Conservation (phyloP, 768 basidiomycete species). For the Suillus occidentalis region DNA sequence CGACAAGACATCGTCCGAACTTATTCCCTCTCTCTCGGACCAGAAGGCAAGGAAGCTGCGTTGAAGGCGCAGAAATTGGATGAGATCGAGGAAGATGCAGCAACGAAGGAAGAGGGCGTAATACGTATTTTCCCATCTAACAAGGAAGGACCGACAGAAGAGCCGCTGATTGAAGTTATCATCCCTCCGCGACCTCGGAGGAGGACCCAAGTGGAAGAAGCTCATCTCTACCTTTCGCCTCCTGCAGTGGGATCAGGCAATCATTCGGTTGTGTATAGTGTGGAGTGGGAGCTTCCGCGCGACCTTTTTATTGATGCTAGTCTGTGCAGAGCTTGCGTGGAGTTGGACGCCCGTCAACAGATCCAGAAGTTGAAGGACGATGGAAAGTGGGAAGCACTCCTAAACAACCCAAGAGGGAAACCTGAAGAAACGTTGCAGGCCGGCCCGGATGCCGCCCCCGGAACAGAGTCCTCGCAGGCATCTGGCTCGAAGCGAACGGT, state of each 20-base stretch:
- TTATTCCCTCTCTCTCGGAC: constrained; percentile 29
- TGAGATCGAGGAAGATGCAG: constrained; percentile 11
- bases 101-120: constrained; percentile 16
- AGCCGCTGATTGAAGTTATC: constrained; percentile 30
- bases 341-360: constrained; percentile 28
- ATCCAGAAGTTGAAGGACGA: constrained; percentile 21
- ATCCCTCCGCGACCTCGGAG: constrained; percentile 28
- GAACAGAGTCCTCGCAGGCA: background rate
- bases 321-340: constrained; percentile 41
- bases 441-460: background rate
- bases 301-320: constrained; percentile 33
- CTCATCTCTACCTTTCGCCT: constrained; percentile 51
- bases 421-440: background rate
- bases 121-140: constrained; percentile 20
- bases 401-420: background rate
- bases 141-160: constrained; percentile 23
- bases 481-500: background rate
- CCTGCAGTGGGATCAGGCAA: constrained; percentile 43
- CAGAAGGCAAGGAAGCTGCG: background rate
- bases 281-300: constrained; percentile 53
- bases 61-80: constrained; percentile 4
- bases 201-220: constrained; percentile 32
- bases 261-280: constrained; percentile 54
- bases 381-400: constrained; percentile 21
- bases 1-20: constrained; percentile 28